Percentiles rank a stretch among this genome's conserved stretches.
Evolutionary conservation across 176 grass and related monocot species (phyloP).

Genomic region (Carex parvula): DNA sequence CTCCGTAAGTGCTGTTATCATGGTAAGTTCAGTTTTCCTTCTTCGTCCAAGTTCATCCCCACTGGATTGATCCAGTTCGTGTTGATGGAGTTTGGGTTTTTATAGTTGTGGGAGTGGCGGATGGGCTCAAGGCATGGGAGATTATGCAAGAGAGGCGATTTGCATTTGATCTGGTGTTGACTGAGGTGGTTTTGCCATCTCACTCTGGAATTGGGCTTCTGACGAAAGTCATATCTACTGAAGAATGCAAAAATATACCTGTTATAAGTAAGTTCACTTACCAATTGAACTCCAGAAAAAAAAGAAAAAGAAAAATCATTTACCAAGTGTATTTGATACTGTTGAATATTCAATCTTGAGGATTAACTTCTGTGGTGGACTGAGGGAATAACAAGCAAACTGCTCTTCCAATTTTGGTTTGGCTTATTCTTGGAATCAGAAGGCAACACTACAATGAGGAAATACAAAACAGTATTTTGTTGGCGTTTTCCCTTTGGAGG

Average conservation of each 20-base stretch:
- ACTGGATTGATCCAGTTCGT: neutral
- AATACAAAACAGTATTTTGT: neutral
- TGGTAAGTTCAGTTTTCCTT: slow-evolving; percentile 39
- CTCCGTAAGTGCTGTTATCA: slow-evolving; percentile 95
- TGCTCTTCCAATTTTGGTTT: neutral
- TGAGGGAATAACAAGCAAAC: neutral
- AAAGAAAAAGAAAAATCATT: too few relatives aligned
- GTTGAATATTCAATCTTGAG: neutral
- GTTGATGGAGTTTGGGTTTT: slow-evolving; percentile 6
- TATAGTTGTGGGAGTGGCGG: slow-evolving; percentile 63
- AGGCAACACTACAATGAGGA: neutral
- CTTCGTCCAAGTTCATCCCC: neutral
- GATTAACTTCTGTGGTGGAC: neutral
- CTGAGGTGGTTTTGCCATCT: slow-evolving; percentile 87
- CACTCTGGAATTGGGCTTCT: slow-evolving; percentile 87
- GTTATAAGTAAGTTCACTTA: slow-evolving; percentile 64
- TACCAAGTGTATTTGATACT: neutral
- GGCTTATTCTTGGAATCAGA: neutral
- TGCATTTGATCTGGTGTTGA: slow-evolving; percentile 88
- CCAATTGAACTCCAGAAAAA: neutral
- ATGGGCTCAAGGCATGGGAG: slow-evolving; percentile 92
- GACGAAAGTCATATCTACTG: slow-evolving; percentile 52
- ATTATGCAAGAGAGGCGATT: slow-evolving; percentile 61
- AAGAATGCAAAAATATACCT: slow-evolving; percentile 93
- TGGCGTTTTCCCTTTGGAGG: neutral